phyloP scores from a whole-genome alignment of 768 basidiomycete genomes.

The Lactarius psammicola region DNA sequence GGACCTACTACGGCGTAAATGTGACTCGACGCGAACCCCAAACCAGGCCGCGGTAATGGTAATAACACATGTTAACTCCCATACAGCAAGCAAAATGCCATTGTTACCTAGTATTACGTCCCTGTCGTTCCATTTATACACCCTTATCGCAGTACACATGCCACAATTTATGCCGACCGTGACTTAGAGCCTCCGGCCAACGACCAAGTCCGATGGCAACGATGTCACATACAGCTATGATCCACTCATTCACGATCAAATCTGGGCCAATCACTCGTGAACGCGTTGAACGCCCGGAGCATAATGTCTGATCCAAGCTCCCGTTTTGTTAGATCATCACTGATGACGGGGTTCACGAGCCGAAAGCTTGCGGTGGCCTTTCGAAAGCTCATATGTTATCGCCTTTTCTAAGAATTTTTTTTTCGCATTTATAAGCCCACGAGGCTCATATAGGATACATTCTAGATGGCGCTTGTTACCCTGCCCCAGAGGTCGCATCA shows the following conservation, averaged over 20 bases:
- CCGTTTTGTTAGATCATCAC: not conserved
- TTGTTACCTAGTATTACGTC: constrained; percentile 2
- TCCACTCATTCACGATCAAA: not conserved
- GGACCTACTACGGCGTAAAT: constrained; percentile 3
- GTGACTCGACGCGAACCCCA: constrained; percentile 7
- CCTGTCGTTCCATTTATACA: not conserved
- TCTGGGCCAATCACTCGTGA: not conserved
- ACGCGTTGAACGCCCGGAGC: too few species aligned
- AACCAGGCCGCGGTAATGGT: not conserved
- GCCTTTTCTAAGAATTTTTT: not conserved
- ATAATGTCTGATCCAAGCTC: too few species aligned
- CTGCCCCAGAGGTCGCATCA: not conserved
- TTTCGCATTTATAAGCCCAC: not conserved
- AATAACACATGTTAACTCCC: not conserved
- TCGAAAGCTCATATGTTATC: not conserved
- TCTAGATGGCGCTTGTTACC: not conserved
- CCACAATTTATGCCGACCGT: not conserved
- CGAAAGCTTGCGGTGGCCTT: not conserved
- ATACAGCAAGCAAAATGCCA: not conserved
- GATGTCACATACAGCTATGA: not conserved
- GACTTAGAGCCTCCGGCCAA: not conserved
- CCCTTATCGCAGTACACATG: too few species aligned
- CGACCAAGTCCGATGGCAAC: not conserved
- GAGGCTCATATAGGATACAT: not conserved
- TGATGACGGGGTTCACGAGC: not conserved